Conservation (phyloP, 768 basidiomycete genomes). For the Hysterangium stoloniferum region DNA sequence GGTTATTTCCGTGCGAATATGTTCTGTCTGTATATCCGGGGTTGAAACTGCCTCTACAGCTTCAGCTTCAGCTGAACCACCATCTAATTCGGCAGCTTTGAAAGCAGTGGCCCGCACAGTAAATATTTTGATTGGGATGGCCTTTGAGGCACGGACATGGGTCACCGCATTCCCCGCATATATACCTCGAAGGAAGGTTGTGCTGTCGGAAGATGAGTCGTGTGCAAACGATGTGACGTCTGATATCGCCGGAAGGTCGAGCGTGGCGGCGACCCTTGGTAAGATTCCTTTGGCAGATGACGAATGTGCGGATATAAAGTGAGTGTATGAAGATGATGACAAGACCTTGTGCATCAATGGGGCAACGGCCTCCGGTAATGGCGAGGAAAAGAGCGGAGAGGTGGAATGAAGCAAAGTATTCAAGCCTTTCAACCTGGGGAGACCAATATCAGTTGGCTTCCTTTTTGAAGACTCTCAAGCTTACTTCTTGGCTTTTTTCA, state of each 20-base stretch:
- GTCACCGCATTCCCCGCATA: conserved; percentile 98
- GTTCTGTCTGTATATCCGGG: conserved; percentile 46
- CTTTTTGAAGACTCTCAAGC: too few relatives aligned
- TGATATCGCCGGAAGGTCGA: conserved; percentile 87
- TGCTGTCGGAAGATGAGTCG: conserved; percentile 59
- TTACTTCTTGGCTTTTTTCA: conserved; percentile 79
- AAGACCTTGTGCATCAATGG: conserved; percentile 77
- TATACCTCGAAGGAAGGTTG: conserved; percentile 88
- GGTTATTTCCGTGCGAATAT: conserved; percentile 68
- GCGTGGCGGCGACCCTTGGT: conserved; percentile 82
- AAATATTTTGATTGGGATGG: conserved; percentile 83
- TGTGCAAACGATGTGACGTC: conserved; percentile 82
- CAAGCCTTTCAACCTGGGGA: conserved; percentile 58
- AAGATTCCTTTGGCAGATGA: conserved; percentile 88
- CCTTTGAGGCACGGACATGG: conserved; percentile 74
- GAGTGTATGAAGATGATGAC: conserved; percentile 65
- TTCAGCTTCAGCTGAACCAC: conserved; percentile 49
- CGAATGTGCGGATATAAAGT: conserved; percentile 88
- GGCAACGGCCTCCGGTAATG: conserved; percentile 70
- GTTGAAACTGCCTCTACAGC: conserved; percentile 58
- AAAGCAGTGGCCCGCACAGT: conserved; percentile 93
- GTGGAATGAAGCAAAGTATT: conserved; percentile 60
- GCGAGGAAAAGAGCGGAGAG: conserved; percentile 59
- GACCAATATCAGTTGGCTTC: conserved; percentile 10
- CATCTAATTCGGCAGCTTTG: conserved; percentile 48